These are phyloP conservation scores for Ustilago trichophora DNA, from an alignment of 1,284 basidiomycete species.

Conservation along the genomic window DNA sequence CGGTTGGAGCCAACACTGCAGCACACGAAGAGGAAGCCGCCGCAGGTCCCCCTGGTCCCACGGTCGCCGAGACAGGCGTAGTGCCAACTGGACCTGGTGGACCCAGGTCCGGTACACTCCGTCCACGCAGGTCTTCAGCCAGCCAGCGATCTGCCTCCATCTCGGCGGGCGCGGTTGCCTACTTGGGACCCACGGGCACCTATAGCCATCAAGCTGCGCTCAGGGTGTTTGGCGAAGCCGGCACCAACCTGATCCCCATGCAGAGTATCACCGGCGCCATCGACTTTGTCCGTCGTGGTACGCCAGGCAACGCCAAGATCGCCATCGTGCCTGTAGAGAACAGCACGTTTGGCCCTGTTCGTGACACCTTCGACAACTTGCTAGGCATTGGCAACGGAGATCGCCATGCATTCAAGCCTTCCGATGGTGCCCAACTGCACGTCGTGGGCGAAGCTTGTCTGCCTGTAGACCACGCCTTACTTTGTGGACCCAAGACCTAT, in stretches of 20 bases:
- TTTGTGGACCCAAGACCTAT: constrained; percentile 47
- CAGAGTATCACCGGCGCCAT: constrained; percentile 48
- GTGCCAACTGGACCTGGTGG: constrained; percentile 48
- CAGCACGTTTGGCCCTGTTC: constrained; percentile 46
- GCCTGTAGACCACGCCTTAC: constrained; percentile 38
- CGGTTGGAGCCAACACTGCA: neutral
- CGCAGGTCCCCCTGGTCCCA: constrained; percentile 34
- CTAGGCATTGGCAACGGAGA: constrained; percentile 41
- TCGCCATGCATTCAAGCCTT: constrained; percentile 25
- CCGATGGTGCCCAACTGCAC: constrained; percentile 26
- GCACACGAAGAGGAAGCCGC: constrained; percentile 9
- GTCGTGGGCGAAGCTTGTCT: constrained; percentile 43
- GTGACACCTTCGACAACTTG: constrained; percentile 39
- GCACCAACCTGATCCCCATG: constrained; percentile 43
- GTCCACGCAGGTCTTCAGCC: constrained; percentile 35
- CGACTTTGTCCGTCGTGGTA: constrained; percentile 48
- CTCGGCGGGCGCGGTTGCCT: constrained; percentile 44
- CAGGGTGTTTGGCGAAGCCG: constrained; percentile 36
- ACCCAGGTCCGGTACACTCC: constrained; percentile 48
- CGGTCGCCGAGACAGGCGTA: constrained; percentile 52
- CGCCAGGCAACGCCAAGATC: constrained; percentile 43
- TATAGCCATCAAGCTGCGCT: constrained; percentile 48
- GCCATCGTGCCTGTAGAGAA: constrained; percentile 48
- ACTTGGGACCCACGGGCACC: constrained; percentile 44
- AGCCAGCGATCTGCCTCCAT: constrained; percentile 42